Base-by-base conservation (phyloP, 148 eudicot genomes). In the Silene uniflora region DNA sequence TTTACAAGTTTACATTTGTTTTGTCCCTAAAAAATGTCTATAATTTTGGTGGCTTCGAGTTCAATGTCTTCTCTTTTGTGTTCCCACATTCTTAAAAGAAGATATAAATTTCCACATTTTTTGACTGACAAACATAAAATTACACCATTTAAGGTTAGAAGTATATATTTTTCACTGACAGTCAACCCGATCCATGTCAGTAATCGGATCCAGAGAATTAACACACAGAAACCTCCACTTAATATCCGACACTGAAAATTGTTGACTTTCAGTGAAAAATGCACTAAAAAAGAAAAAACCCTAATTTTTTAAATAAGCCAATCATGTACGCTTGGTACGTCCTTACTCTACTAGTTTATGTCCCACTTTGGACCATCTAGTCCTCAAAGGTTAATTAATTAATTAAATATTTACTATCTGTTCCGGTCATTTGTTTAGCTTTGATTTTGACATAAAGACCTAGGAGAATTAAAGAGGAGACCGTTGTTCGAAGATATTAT, bases 101-200 rank as follows among this genome's bases (percentile, higher is more conserved):
- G 85, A 68, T 80, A 76, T n/a, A 49, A 32, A 72, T 62, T 73
- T 78, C 78, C 76, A 58, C 80, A 77, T 39, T 55, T 76, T 77
- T 81, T 76, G 83, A 81, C 78, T 77, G 74, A 35, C 63, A 67
- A 73, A 73, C 67, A 69, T 73, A 7, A 32, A 18, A 10, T 25
- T 44, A 67, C 77, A 62, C n/a, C 17, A 52, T 52, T 5, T 16
- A 11, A n/a, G n/a, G n/a, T n/a, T n/a, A n/a, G n/a, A n/a, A n/a
- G n/a, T 3, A 49, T 49, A 49, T 46, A 6, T 47, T 18, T 22
- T 22, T 72, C 67, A 83, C 81, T 78, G 74, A 71, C 85, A 79
- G 88, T 87, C 88, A 88, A 84, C 81, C 70, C 79, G 76, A 75
- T 87, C 86, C 74, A 71, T 83, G 87, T 85, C 87, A 81, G 84